Conservation (phyloP, 2,329 filamentous ascomycete species). For the Paecilomyces formosus region DNA sequence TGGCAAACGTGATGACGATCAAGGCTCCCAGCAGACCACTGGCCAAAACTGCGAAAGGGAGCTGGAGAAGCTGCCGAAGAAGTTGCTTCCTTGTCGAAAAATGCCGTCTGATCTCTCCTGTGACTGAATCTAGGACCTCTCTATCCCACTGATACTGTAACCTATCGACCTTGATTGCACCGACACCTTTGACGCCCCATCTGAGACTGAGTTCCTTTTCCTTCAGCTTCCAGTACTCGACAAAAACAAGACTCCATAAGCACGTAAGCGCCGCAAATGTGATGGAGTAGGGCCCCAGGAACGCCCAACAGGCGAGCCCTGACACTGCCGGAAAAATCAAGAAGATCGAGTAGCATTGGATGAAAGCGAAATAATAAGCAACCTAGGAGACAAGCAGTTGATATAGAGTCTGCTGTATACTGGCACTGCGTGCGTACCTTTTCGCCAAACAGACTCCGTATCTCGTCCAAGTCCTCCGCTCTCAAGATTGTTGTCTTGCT, state of each 20-base stretch:
- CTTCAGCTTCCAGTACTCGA: conserved; percentile 94
- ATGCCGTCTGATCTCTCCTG: conserved; percentile 69
- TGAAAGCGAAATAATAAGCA: conserved; percentile 92
- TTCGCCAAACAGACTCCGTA: conserved; percentile 71
- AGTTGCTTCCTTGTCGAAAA: conserved; percentile 73
- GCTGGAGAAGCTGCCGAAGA: conserved; percentile 67
- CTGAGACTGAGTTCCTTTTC: conserved; percentile 77
- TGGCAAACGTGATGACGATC: conserved; percentile 79
- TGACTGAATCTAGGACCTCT: conserved; percentile 71
- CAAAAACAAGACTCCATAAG: conserved; percentile 82
- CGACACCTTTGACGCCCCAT: conserved; percentile 84
- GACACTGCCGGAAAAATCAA: conserved; percentile 71
- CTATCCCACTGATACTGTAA: conserved; percentile 73
- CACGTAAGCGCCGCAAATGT: conserved; percentile 71
- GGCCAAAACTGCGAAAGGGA: conserved; percentile 76
- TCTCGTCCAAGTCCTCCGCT: conserved; percentile 62
- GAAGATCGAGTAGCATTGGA: conserved; percentile 84
- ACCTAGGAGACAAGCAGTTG: conserved; percentile 41
- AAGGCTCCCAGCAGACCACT: conserved; percentile 66
- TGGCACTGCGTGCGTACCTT: conserved; percentile 35
- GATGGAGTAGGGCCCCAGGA: conserved; percentile 75
- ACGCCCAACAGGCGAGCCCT: conserved; percentile 68
- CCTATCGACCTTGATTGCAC: conserved; percentile 68
- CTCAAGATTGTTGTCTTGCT: conserved; percentile 57
- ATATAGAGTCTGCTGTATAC: too few relatives aligned